Conservation (phyloP, 768 basidiomycete genomes). For the Coprinopsis sp. region DNA sequence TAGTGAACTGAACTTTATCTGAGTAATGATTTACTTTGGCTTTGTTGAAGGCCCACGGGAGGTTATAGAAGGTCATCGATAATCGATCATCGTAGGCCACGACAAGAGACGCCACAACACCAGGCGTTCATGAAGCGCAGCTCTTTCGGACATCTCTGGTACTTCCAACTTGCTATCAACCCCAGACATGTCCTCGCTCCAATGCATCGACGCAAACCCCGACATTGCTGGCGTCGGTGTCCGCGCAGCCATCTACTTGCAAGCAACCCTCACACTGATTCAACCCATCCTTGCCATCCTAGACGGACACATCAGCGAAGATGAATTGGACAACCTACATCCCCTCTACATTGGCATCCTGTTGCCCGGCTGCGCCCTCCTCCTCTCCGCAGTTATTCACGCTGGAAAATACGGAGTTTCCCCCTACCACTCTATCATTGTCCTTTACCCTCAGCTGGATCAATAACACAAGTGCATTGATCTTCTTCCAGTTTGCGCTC, state of each 20-base stretch:
- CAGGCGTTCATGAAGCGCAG: no score
- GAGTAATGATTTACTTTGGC: no score
- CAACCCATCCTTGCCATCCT: slow-evolving; percentile 17
- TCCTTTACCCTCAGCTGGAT: slow-evolving; percentile 25
- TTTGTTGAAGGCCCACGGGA: no score
- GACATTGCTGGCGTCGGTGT: slow-evolving; percentile 21
- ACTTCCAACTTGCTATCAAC: no score
- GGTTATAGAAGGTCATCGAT: no score
- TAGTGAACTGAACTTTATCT: no score
- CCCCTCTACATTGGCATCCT: slow-evolving; percentile 14
- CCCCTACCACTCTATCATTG: slow-evolving; percentile 16
- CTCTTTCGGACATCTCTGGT: no score
- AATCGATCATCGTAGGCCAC: no score
- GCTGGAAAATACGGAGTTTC: slow-evolving; percentile 13
- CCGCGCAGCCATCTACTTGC: slow-evolving; percentile 21
- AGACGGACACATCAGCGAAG: slow-evolving; percentile 16
- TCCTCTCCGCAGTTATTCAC: slow-evolving; percentile 20
- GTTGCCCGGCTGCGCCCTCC: slow-evolving; percentile 21
- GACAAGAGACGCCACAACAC: no score
- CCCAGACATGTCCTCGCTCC: no score
- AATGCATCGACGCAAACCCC: slow-evolving; percentile 7
- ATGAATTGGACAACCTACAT: slow-evolving; percentile 16
- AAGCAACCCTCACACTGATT: slow-evolving; percentile 20
- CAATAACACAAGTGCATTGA: slow-evolving; percentile 18
- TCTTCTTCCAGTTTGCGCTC: slow-evolving; percentile 13